Conservation (phyloP, 2,329 filamentous ascomycete genomes). For the Scleromitrula shiraiana region DNA sequence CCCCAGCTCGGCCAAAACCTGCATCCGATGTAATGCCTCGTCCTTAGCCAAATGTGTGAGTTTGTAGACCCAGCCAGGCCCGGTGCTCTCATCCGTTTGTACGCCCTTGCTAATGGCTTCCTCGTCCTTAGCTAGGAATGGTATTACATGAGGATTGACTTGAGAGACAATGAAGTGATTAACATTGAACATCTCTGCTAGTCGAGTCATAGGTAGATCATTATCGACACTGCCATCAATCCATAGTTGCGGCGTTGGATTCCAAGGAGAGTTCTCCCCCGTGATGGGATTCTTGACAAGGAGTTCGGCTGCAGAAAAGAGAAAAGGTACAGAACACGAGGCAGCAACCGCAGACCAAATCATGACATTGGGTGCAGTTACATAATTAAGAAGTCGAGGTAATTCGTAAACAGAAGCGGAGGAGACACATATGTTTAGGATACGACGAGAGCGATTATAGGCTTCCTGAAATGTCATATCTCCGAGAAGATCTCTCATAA, state of each 20-base stretch:
- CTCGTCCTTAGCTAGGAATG: conserved; percentile 73
- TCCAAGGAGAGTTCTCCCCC: conserved; percentile 72
- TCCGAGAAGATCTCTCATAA: conserved; percentile 74
- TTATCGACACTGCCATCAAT: conserved; percentile 95
- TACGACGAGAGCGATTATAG: conserved; percentile 86
- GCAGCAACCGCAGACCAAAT: conserved; percentile 97
- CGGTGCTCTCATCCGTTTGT: conserved; percentile 22
- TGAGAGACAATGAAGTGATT: conserved; percentile 98
- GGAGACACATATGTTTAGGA: conserved; percentile 91
- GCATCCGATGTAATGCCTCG: conserved; percentile 72
- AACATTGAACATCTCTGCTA: conserved; percentile 95
- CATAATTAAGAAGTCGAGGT: conserved; percentile 80
- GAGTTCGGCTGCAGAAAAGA: conserved; percentile 73
- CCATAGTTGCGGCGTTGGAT: conserved; percentile 75
- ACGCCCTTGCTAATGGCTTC: conserved; percentile 34
- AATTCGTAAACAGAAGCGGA: conserved; percentile 81
- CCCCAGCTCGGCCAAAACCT: conserved; percentile 71
- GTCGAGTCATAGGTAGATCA: conserved; percentile 80
- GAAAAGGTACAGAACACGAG: conserved; percentile 82
- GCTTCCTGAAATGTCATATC: conserved; percentile 94
- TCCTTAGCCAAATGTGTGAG: conserved; percentile 68
- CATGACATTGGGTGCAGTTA: conserved; percentile 88
- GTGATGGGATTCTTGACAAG: conserved; percentile 80
- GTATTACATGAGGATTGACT: conserved; percentile 88
- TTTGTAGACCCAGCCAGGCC: conserved; percentile 50